A percentile compares a stretch with the other conserved stretches of the same genome.
These are phyloP conservation scores for Solanum dulcamara DNA, from an alignment of 257 asterid genomes.

Conservation along the genomic window DNA sequence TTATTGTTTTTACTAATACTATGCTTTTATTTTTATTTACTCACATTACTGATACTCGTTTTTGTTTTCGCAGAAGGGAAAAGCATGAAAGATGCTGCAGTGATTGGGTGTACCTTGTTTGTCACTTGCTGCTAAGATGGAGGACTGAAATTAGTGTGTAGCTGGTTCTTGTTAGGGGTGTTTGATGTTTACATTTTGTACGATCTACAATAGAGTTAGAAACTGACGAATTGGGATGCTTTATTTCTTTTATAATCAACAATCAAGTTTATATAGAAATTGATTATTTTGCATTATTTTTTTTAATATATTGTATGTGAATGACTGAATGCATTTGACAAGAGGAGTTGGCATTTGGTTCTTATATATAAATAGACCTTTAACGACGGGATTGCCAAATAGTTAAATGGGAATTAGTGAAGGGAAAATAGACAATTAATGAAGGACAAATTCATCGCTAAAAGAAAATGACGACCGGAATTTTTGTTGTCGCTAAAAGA, in stretches of 20 bases:
- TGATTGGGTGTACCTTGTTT: neutral
- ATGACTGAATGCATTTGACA: neutral
- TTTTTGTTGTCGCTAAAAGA: no score
- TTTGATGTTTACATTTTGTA: neutral
- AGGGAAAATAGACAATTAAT: neutral
- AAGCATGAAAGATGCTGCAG: neutral
- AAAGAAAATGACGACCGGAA: neutral
- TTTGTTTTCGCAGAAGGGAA: neutral
- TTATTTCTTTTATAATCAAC: neutral
- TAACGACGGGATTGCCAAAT: no score
- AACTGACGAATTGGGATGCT: neutral
- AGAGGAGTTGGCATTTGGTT: neutral
- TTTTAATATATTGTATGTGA: neutral
- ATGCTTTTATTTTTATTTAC: neutral
- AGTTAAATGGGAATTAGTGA: neutral
- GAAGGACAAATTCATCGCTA: neutral
- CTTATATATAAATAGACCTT: no score
- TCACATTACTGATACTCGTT: neutral
- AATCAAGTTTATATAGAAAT: neutral
- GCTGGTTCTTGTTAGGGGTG: neutral
- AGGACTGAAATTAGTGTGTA: neutral
- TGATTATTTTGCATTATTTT: neutral
- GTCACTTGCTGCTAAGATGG: neutral
- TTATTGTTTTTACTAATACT: no score
- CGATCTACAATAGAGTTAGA: neutral